Base-by-base conservation (phyloP, 106 monocot species). In the Agapanthus africanus region DNA sequence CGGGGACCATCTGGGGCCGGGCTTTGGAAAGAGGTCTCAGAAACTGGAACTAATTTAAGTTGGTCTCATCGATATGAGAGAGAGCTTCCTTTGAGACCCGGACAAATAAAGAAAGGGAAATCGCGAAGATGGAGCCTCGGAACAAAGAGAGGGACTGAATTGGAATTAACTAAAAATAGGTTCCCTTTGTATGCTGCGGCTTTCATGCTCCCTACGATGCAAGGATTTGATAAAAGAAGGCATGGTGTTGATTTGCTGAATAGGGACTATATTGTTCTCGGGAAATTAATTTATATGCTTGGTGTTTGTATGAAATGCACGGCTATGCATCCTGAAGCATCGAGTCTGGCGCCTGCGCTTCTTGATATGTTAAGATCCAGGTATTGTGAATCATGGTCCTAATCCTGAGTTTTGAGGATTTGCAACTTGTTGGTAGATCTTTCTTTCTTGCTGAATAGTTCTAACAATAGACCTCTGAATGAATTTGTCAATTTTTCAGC, bases 101-200 rank as follows among this genome's bases (percentile, higher is more conserved):
- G 88, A 54, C 84, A 92, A 70, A 60, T 69, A 11, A 99, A 87
- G 79, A 71, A 62, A 35, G 92, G 97, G 41, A 99, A 89, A 77
- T 76, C 97, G 56, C 88, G 97, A 34, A 79, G 79, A 74, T 99
- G 92, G 92, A 76, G 85, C 67, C 63, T 99, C 65, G 70, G 46
- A 37, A 79, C 70, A 50, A 67, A 72, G 14, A 77, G 74, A 47
- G 80, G 73, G 46, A 54, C 63, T n/a, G 74, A 73, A 33, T 9
- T 64, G 11, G 83, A 92, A 61, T 74, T 35, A 46, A 77, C 87
- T 44, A 87, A 69, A 65, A 99, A 99, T 61, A 91, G 66, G 72
- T 99, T 99, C 81, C 97, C 97, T 71, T 37, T 99, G 56, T 99
- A 99, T 85, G 92, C 97, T 56, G 89, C 97, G 79, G 87, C 97